Conservation (phyloP, 345 rosid species). For the Citrus hindsii region DNA sequence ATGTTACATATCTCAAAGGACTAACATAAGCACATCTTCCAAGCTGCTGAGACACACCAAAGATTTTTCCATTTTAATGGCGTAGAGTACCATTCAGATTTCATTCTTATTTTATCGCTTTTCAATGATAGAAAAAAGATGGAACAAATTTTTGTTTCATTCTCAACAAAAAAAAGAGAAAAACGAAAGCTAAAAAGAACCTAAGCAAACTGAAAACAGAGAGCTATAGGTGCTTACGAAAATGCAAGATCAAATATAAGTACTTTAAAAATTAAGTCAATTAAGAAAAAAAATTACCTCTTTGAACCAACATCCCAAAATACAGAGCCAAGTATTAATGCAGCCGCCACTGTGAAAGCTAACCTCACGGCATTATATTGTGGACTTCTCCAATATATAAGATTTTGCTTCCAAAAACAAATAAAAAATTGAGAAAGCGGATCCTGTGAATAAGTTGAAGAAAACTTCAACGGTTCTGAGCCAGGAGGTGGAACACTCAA, state of each 20-base stretch:
- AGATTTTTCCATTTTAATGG: background rate
- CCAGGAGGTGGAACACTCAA: slow-evolving; percentile 61
- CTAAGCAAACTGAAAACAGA: background rate
- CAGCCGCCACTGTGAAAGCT: slow-evolving; percentile 51
- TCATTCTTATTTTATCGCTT: background rate
- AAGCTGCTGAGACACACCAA: background rate
- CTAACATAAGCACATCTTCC: background rate
- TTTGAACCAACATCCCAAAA: slow-evolving; percentile 74
- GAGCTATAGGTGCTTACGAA: background rate
- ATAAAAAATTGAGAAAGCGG: slow-evolving; percentile 48
- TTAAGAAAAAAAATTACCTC: slow-evolving; percentile 33
- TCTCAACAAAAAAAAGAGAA: background rate
- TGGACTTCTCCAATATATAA: slow-evolving; percentile 96
- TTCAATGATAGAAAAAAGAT: background rate
- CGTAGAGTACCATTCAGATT: background rate
- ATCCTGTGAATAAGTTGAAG: slow-evolving; percentile 52
- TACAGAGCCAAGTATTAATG: slow-evolving; percentile 67
- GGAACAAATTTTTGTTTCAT: background rate
- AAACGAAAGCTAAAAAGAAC: no score
- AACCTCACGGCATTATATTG: slow-evolving; percentile 71
- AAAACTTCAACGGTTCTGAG: slow-evolving; percentile 57
- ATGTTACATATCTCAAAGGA: background rate
- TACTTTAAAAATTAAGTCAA: background rate
- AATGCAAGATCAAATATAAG: background rate
- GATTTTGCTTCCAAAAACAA: slow-evolving; percentile 82